Base-by-base conservation (phyloP, 768 basidiomycete species). In the Sutorius australiensis region DNA sequence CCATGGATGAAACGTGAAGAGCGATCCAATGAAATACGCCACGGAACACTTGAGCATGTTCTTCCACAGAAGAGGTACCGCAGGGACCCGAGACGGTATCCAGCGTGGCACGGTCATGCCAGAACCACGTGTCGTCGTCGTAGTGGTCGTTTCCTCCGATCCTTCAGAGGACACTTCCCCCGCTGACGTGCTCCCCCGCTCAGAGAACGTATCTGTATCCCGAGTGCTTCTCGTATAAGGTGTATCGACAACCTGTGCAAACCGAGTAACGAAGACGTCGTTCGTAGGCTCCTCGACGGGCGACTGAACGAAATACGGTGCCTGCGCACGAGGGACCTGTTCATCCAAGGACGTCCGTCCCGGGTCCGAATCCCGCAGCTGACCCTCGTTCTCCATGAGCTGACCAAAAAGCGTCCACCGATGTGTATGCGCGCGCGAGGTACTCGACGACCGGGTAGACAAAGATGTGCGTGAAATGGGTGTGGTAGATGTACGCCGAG, bases 31-130 rank as follows among this genome's bases (percentile, higher is more conserved):
- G 59, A 92, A 83, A 70, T 99, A 99, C 0, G 95, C 89, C 16
- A 98, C 74, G 2, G 86, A 80, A 72, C 97, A 99, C 73, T 98
- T 98, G 58, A 95, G 71, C 40, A 97, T 81, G 63, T 90, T 92
- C 37, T 81, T 79, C 51, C 83, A 77, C 28, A 86, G 55, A 16
- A 78, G 57, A 3, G 84, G 71, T 33, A 86, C 57, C 12, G 69
- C 56, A 5, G 78, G 77, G 36, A 73, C 41, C 17, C 56, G 60
- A 6, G 48, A 21, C 10, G 55, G 56, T 14, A 51, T 39, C 53
- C 61, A 53, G n/a, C 55, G 46, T 6, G 38, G 14, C 19, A 32
- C 6, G 24, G 50, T 28, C 56, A 48, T 46, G 45, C 13, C 48
- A 12, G 59, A 11, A 41, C 24, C 55, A 51, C 43, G 60, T 56